Conservation (phyloP, 805 yeast genomes). For the Hanseniaspora mollemarum region DNA sequence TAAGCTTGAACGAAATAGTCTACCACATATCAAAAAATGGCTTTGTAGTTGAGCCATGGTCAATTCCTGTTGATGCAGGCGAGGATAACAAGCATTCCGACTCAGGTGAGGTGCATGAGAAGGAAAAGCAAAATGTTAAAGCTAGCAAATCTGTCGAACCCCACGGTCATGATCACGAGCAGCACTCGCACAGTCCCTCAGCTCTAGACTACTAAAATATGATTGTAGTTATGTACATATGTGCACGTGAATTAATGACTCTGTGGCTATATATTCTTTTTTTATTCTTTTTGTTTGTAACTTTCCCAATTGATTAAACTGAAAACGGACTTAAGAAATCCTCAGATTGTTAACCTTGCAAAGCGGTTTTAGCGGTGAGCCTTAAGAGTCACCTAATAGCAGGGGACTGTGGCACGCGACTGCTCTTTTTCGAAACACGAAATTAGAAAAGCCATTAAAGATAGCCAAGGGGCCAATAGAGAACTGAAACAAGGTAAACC, state of each 20-base stretch:
- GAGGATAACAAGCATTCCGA: conserved; percentile 32
- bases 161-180: conserved; percentile 13
- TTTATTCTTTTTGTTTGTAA: too few relatives aligned
- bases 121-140: not conserved
- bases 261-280: too few relatives aligned
- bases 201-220: conserved; percentile 4
- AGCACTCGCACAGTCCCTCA: conserved; percentile 15
- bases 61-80: conserved; percentile 92
- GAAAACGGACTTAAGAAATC: too few relatives aligned
- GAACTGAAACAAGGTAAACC: not conserved
- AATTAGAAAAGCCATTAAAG: not conserved
- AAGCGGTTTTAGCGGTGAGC: too few relatives aligned
- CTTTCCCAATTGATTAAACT: too few relatives aligned
- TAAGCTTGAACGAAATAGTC: conserved; percentile 63
- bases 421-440: too few relatives aligned
- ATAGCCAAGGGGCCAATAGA: not conserved
- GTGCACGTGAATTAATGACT: not conserved
- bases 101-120: conserved; percentile 18
- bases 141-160: conserved; percentile 12
- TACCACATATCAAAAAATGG: conserved; percentile 72
- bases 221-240: not conserved
- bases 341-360: too few relatives aligned
- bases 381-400: not conserved
- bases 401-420: not conserved
- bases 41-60: conserved; percentile 87